A percentile compares a stretch with the other conserved stretches of the same genome.
phyloP scores from a whole-genome alignment of 2,329 filamentous ascomycete genomes.

The Leptodontidium sp. region DNA sequence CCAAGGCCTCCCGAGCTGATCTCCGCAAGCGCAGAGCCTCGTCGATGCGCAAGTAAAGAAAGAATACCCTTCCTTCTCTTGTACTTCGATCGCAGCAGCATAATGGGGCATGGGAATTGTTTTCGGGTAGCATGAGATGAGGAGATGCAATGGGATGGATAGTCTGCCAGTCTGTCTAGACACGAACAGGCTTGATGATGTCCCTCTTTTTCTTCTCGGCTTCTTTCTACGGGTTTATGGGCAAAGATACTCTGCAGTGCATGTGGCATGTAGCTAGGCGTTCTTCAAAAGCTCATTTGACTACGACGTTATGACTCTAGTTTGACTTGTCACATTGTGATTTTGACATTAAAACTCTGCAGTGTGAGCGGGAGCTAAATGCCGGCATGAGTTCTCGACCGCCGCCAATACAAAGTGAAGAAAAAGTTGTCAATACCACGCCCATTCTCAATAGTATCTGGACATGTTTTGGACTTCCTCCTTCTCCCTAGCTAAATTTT shows the following conservation, averaged over 20 bases:
- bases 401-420: no score
- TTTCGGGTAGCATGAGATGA: conserved; percentile 32
- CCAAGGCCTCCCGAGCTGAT: conserved; percentile 93
- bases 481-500: no score
- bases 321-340: conserved; percentile 4
- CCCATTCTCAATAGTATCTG: no score
- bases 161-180: conserved; percentile 3
- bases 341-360: not conserved
- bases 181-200: conserved; percentile 9
- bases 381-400: no score
- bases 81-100: conserved; percentile 28
- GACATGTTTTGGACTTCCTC: no score
- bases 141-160: conserved; percentile 16
- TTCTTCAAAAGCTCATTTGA: conserved; percentile 38
- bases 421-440: no score
- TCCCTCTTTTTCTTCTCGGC: conserved; percentile 14
- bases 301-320: conserved; percentile 9
- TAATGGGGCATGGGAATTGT: conserved; percentile 21
- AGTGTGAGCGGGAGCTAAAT: not conserved
- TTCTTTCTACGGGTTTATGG: conserved; percentile 22
- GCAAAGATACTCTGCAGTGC: conserved; percentile 28
- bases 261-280: conserved; percentile 39
- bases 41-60: conserved; percentile 84
- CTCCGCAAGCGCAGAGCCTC: conserved; percentile 96
- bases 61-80: conserved; percentile 41